A percentile compares a stretch with the other conserved stretches of the same genome.
Conservation (phyloP, 768 basidiomycete species). For the Royoungia palumana region DNA sequence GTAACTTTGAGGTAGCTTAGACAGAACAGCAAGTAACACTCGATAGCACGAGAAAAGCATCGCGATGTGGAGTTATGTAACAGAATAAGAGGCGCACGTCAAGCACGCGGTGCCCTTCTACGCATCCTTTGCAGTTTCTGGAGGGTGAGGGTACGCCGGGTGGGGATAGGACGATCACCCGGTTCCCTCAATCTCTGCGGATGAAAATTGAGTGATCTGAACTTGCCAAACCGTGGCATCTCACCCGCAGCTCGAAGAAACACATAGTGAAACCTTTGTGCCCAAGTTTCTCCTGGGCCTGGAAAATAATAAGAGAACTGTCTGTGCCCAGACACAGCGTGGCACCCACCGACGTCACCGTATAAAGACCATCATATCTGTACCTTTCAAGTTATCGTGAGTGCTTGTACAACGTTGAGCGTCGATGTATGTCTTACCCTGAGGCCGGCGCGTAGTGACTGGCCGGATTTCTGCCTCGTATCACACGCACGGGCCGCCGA, state of each 20-base stretch:
- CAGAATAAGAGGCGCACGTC: neutral
- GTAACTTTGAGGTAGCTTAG: neutral
- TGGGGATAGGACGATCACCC: slow-evolving; percentile 17
- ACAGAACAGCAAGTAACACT: neutral
- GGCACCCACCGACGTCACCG: slow-evolving; percentile 22
- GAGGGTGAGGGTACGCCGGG: slow-evolving; percentile 15
- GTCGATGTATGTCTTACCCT: slow-evolving; percentile 18
- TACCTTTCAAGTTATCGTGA: slow-evolving; percentile 18
- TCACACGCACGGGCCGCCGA: slow-evolving; percentile 35
- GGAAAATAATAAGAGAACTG: slow-evolving; percentile 5
- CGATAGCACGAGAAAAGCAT: slow-evolving; percentile 10
- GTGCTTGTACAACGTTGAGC: neutral
- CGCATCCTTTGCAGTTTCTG: slow-evolving; percentile 14
- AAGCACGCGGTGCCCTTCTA: neutral
- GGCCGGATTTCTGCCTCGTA: slow-evolving; percentile 28
- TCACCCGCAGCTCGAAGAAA: slow-evolving; percentile 28
- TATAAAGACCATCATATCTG: slow-evolving; percentile 33
- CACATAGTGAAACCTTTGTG: slow-evolving; percentile 28
- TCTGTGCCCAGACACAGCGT: neutral
- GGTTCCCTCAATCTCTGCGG: slow-evolving; percentile 24
- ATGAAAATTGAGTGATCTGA: neutral
- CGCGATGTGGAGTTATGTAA: neutral
- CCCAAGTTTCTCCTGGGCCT: slow-evolving; percentile 18
- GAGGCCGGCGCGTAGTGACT: slow-evolving; percentile 18
- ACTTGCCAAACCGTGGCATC: neutral